A percentile compares a stretch with the other conserved stretches of the same genome.
Evolutionary conservation across 208 protist genomes (phyloP).

Genomic region (Crithidia expoeki): DNA sequence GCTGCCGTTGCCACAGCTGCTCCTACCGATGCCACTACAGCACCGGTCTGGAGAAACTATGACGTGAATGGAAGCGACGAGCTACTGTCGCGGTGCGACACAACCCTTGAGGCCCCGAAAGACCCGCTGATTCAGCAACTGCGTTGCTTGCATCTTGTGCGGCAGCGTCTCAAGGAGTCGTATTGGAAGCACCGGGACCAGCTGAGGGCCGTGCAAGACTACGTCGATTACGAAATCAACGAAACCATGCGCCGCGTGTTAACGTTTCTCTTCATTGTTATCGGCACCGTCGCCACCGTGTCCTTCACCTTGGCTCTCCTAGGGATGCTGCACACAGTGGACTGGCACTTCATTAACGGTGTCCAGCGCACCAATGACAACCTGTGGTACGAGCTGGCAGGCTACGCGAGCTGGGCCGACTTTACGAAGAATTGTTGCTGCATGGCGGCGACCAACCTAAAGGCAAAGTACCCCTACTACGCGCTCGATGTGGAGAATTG

Average conservation of each 20-base stretch:
- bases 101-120: background rate
- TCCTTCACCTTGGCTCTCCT: constrained; percentile 49
- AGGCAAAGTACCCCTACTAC: constrained; percentile 55
- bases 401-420: constrained; percentile 53
- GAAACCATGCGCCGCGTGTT: constrained; percentile 45
- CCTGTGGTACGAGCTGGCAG: constrained; percentile 45
- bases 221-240: constrained; percentile 64
- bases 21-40: too few species aligned
- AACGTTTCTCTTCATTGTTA: constrained; percentile 48
- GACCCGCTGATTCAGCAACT: constrained; percentile 34
- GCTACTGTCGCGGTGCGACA: background rate
- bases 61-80: too few species aligned
- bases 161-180: constrained; percentile 42
- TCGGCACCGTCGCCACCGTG: constrained; percentile 47
- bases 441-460: constrained; percentile 27
- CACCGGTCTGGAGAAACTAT: too few species aligned
- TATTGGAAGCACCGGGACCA: constrained; percentile 48
- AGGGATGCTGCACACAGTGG: constrained; percentile 54
- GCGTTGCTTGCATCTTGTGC: constrained; percentile 57
- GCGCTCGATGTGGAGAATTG: constrained; percentile 70
- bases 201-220: constrained; percentile 49
- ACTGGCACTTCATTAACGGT: constrained; percentile 49
- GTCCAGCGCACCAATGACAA: constrained; percentile 6
- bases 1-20: too few species aligned
- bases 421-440: constrained; percentile 78